A percentile compares a stretch with the other conserved stretches of the same genome.
Evolutionary conservation across 345 rosid genomes (phyloP).

Genomic region (Hibiscus mutabilis): DNA sequence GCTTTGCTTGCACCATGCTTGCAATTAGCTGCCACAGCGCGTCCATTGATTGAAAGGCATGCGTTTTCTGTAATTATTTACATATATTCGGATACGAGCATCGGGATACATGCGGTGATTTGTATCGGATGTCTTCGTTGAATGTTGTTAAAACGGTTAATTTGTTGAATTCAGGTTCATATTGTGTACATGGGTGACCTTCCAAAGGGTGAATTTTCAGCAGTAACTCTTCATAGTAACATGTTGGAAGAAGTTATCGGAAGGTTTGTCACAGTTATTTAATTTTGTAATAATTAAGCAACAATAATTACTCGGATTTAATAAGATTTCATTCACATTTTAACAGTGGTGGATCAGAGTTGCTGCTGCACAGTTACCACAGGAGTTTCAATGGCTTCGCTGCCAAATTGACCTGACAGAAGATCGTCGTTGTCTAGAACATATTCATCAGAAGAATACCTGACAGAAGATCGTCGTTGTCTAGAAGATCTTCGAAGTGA

Average conservation of each 20-base stretch:
- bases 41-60: conserved; percentile 20
- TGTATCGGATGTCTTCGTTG: neutral
- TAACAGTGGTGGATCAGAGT: conserved; percentile 29
- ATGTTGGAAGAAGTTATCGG: conserved; percentile 36
- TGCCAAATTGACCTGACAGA: conserved; percentile 42
- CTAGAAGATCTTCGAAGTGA: no score
- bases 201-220: conserved; percentile 31
- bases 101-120: no score
- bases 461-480: no score
- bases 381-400: conserved; percentile 52
- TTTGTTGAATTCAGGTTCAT: conserved; percentile 23
- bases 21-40: neutral
- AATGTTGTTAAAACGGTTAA: neutral
- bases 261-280: conserved; percentile 13
- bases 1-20: neutral
- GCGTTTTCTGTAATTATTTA: no score
- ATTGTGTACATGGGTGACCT: conserved; percentile 48
- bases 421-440: no score
- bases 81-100: no score
- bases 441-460: no score
- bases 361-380: conserved; percentile 32
- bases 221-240: conserved; percentile 31
- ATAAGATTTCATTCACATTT: neutral
- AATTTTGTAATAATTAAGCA: neutral
- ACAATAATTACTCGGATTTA: neutral